Conservation (phyloP, 1,284 basidiomycete genomes). For the Pseudomicrostroma phylloplanum region DNA sequence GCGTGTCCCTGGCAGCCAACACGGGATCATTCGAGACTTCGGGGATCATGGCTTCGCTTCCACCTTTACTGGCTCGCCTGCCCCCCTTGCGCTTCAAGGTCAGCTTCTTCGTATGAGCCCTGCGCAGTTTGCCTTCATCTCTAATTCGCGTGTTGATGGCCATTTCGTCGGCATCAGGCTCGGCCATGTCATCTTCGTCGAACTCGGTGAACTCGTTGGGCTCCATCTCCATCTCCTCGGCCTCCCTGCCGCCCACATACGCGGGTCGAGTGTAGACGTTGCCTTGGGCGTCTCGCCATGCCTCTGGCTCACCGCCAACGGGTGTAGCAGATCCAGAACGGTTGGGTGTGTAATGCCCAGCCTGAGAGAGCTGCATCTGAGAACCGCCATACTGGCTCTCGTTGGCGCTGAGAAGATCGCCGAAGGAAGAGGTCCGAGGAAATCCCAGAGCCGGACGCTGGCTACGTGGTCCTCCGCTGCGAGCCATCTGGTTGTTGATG, state of each 20-base stretch:
- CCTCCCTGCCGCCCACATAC: constrained; percentile 31
- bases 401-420: neutral
- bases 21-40: too few relatives aligned
- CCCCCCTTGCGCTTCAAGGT: constrained; percentile 19
- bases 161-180: constrained; percentile 61
- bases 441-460: neutral
- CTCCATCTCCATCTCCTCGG: constrained; percentile 56
- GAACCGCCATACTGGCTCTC: neutral
- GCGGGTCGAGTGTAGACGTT: neutral
- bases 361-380: neutral
- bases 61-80: neutral
- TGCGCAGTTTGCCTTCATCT: constrained; percentile 65
- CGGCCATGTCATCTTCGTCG: constrained; percentile 65
- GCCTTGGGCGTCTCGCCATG: neutral
- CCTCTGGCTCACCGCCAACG: neutral
- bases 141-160: constrained; percentile 61
- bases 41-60: constrained; percentile 11
- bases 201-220: constrained; percentile 71
- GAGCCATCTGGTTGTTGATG: constrained; percentile 24
- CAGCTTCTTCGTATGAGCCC: constrained; percentile 54
- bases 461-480: neutral
- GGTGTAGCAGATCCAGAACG: neutral
- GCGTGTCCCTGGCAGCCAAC: constrained; percentile 17
- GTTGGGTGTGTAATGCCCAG: neutral
- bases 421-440: neutral